Conservation (phyloP, 257 asterid genomes). For the Solanum tarijense region DNA sequence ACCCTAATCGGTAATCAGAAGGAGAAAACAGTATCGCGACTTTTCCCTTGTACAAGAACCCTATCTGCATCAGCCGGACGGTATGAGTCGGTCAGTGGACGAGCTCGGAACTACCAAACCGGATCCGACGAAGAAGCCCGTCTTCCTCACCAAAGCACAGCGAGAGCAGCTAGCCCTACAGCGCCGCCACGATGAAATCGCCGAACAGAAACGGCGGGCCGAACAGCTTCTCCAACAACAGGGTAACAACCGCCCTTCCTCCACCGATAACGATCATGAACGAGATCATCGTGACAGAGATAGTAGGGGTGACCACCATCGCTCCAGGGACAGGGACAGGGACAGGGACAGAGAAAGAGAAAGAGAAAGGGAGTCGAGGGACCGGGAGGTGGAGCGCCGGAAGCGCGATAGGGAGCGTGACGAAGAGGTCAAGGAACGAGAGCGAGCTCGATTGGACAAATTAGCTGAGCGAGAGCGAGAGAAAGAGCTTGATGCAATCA, state of each 20-base stretch:
- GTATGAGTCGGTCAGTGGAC: conserved; percentile 22
- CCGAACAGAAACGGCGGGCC: conserved; percentile 37
- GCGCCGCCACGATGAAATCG: conserved; percentile 55
- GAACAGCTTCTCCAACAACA: conserved; percentile 22
- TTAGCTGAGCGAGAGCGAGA: conserved; percentile 44
- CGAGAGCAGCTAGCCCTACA: conserved; percentile 35
- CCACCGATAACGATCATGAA: conserved; percentile 35
- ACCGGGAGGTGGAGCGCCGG: conserved; percentile 22
- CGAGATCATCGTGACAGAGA: conserved; percentile 22
- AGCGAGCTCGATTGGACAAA: conserved; percentile 46
- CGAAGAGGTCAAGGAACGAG: conserved; percentile 8
- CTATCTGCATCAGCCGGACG: background rate
- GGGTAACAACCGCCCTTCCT: conserved; percentile 11
- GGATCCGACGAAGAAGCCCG: conserved; percentile 43
- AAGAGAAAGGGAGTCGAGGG: conserved; percentile 37
- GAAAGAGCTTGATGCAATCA: conserved; percentile 37
- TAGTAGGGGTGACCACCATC: conserved; percentile 9
- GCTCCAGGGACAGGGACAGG: background rate
- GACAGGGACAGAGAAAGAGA: conserved; percentile 13
- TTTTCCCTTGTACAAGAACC: background rate
- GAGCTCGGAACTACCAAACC: conserved; percentile 11
- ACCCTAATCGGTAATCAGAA: background rate
- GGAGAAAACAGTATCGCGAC: background rate
- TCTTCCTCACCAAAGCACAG: conserved; percentile 41
- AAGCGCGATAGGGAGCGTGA: background rate